Evolutionary conservation across 1,284 basidiomycete species (phyloP).

Genomic region (Ceratobasidium theobromae): DNA sequence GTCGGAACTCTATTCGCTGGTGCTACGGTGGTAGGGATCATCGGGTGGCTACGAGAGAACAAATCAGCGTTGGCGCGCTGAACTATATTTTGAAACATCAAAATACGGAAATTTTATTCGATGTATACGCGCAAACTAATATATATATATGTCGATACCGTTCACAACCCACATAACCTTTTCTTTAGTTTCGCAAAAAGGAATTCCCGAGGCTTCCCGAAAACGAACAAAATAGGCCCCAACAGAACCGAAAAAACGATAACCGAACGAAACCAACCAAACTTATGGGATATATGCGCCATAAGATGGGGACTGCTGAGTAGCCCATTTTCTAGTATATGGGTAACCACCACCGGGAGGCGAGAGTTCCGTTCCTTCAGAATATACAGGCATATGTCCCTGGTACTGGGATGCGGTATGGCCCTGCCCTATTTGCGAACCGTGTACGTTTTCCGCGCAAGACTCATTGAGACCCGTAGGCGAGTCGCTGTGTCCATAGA

Average conservation of each 20-base stretch:
- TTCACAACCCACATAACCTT: too few species aligned
- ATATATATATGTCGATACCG: too few species aligned
- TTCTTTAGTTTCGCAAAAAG: too few species aligned
- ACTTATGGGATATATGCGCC: conserved; percentile 3
- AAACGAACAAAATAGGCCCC: not conserved
- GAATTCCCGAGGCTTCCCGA: too few species aligned
- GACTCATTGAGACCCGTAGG: conserved; percentile 8
- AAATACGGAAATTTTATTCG: too few species aligned
- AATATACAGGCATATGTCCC: not conserved
- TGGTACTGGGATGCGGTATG: not conserved
- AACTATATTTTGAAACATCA: not conserved
- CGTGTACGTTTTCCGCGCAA: not conserved
- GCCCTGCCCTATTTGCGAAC: not conserved
- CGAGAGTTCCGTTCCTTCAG: too few species aligned
- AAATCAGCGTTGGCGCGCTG: not conserved
- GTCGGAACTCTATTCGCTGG: conserved; percentile 21
- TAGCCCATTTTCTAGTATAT: not conserved
- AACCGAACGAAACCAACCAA: not conserved
- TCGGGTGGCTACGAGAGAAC: conserved; percentile 6
- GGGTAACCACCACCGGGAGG: not conserved
- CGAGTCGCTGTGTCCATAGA: not conserved
- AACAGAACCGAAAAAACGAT: not conserved
- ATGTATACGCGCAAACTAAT: too few species aligned
- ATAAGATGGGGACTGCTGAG: not conserved
- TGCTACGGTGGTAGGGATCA: not conserved